Percentiles rank a stretch among this genome's conserved stretches.
Conservation (phyloP, 805 yeast genomes). For the Candida tallmaniae region DNA sequence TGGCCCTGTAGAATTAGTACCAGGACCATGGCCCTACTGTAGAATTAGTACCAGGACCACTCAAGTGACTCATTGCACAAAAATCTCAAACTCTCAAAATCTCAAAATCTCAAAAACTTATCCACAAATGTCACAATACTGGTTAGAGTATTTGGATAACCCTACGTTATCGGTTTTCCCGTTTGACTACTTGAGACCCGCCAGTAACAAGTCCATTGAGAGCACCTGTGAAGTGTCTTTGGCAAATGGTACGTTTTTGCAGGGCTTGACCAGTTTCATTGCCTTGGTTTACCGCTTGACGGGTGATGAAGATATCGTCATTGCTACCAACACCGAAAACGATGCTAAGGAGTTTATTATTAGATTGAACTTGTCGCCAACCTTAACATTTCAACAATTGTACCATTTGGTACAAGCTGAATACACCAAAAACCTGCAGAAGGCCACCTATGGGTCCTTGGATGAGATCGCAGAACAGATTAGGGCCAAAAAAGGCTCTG, state of each 20-base stretch:
- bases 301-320: constrained; percentile 91
- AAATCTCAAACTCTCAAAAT: too few relatives aligned
- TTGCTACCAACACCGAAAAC: constrained; percentile 57
- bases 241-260: constrained; percentile 33
- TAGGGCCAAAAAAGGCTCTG: constrained; percentile 45
- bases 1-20: too few relatives aligned
- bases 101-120: too few relatives aligned
- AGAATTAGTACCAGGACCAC: too few relatives aligned
- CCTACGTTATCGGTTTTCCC: constrained; percentile 88
- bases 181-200: constrained; percentile 78
- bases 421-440: constrained; percentile 28
- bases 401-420: constrained; percentile 40
- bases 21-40: too few relatives aligned
- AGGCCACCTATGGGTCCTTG: constrained; percentile 43
- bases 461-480: constrained; percentile 53
- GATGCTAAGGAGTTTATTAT: constrained; percentile 48
- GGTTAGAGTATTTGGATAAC: constrained; percentile 64
- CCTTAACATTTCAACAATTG: constrained; percentile 51
- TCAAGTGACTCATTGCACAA: constrained; percentile 6
- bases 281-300: constrained; percentile 74
- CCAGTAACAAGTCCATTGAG: constrained; percentile 62
- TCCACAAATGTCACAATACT: too few relatives aligned
- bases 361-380: constrained; percentile 57
- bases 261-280: constrained; percentile 63
- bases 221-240: constrained; percentile 35